Conservation (phyloP, 2,329 filamentous ascomycete species). For the Metarhizium album region DNA sequence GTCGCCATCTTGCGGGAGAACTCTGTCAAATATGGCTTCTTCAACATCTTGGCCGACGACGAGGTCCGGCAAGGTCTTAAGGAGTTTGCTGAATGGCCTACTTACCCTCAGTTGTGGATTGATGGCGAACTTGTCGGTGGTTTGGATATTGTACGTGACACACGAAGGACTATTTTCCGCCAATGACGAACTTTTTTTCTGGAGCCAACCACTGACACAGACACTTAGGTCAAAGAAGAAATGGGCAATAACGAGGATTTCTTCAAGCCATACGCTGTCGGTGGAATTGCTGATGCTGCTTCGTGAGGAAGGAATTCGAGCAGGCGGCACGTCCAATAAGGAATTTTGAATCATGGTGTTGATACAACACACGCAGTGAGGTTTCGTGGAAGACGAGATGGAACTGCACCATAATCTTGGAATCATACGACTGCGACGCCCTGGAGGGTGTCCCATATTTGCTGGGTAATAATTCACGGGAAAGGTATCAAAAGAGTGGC, state of each 20-base stretch:
- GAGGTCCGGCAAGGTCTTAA: constrained; percentile 94
- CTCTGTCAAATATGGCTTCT: constrained; percentile 93
- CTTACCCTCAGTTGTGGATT: constrained; percentile 90
- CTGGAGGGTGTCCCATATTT: background rate
- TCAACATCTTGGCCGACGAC: constrained; percentile 96
- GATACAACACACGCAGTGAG: background rate
- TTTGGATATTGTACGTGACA: constrained; percentile 74
- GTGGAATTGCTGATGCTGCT: constrained; percentile 28
- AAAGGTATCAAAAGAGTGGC: background rate
- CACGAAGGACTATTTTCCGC: background rate
- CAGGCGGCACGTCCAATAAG: background rate
- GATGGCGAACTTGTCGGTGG: constrained; percentile 85
- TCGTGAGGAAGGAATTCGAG: constrained; percentile 15
- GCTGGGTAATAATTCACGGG: background rate
- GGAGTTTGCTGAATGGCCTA: constrained; percentile 97
- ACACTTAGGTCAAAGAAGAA: constrained; percentile 76
- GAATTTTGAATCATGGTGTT: background rate
- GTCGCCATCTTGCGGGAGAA: constrained; percentile 80
- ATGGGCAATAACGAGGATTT: constrained; percentile 75
- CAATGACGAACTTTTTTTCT: background rate
- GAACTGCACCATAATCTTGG: background rate
- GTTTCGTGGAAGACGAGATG: background rate
- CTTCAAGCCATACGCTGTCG: constrained; percentile 60
- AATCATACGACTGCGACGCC: background rate
- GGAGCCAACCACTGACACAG: background rate